Conservation (phyloP, 768 basidiomycete genomes). For the Suillus fuscotomentosus region DNA sequence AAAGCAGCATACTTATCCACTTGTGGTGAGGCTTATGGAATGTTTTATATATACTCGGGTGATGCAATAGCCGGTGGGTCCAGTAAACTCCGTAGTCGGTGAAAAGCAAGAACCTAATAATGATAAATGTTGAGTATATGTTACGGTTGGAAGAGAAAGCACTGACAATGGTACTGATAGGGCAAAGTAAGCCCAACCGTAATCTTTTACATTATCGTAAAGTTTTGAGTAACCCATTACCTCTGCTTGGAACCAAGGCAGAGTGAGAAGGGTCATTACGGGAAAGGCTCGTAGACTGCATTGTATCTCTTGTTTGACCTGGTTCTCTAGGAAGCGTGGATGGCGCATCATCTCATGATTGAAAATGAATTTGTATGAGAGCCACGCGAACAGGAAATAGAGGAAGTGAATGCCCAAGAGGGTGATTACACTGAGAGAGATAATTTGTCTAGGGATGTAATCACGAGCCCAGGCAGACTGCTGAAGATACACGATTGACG, state of each 20-base stretch:
- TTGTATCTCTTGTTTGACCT: slow-evolving; percentile 79
- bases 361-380: slow-evolving; percentile 86
- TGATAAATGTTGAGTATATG: slow-evolving; percentile 1
- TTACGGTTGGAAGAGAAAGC: background rate
- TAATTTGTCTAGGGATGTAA: slow-evolving; percentile 72
- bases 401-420: slow-evolving; percentile 78
- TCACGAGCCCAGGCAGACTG: slow-evolving; percentile 85
- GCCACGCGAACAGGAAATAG: slow-evolving; percentile 85
- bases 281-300: slow-evolving; percentile 78
- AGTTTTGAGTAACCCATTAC: slow-evolving; percentile 80
- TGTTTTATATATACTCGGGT: slow-evolving; percentile 82
- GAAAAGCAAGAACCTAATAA: slow-evolving; percentile 67
- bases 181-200: slow-evolving; percentile 72
- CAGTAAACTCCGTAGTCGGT: slow-evolving; percentile 96
- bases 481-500: slow-evolving; percentile 34
- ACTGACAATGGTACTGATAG: slow-evolving; percentile 70
- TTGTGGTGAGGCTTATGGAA: slow-evolving; percentile 99
- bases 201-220: slow-evolving; percentile 77
- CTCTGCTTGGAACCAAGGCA: slow-evolving; percentile 94
- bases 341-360: slow-evolving; percentile 95
- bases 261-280: slow-evolving; percentile 74
- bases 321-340: slow-evolving; percentile 89
- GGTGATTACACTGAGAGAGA: slow-evolving; percentile 72
- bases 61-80: slow-evolving; percentile 90
- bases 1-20: slow-evolving; percentile 79